Conservation (phyloP, 345 rosid species). For the Arabidopsis thaliana region TAIR10.1 NC_003074.8:17479001-17479500, state of each 20-base stretch:
- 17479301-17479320: conserved; percentile 20
- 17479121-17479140: background rate
- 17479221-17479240: conserved; percentile 21
- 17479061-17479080: background rate
- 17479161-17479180: background rate
- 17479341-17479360: conserved; percentile 35
- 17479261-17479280: conserved; percentile 29
- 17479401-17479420: conserved; percentile 1
- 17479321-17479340: conserved; percentile 38
- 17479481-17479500: background rate
- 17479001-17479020: background rate
- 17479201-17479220: conserved; percentile 13
- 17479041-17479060: background rate
- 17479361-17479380: conserved; percentile 39
- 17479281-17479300: conserved; percentile 32
- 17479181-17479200: background rate
- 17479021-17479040: conserved; percentile 23
- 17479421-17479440: conserved; percentile 13
- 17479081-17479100: background rate
- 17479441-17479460: conserved; percentile 10
- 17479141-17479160: background rate
- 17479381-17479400: conserved; percentile 30
- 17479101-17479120: background rate
- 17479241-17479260: conserved; percentile 5
- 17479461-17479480: background rate